A percentile compares a stretch with the other conserved stretches of the same genome.
phyloP scores from a whole-genome alignment of 1,139 yeast species.

The Saccharomyces pastorianus region DNA sequence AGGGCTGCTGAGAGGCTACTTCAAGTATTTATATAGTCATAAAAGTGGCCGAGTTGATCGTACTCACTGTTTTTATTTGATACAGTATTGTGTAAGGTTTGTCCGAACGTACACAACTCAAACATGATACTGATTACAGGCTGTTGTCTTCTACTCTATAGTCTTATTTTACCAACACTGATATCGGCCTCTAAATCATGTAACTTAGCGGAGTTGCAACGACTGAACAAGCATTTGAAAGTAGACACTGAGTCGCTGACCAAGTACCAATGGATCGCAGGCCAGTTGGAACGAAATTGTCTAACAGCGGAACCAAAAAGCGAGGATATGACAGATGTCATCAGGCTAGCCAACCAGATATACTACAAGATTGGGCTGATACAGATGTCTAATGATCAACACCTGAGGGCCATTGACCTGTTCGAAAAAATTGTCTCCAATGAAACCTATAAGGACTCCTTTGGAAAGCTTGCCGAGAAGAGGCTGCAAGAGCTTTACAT shows the following conservation, averaged over 20 bases:
- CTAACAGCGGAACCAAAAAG: not conserved
- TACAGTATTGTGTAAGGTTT: not conserved
- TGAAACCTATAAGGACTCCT: constrained; percentile 12
- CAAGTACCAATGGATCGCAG: not conserved
- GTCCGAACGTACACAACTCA: not conserved
- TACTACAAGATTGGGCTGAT: constrained; percentile 24
- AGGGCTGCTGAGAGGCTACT: not conserved
- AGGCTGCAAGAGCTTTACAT: constrained; percentile 21
- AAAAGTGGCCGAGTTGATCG: not conserved
- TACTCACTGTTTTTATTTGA: not conserved
- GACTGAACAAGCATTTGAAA: not conserved
- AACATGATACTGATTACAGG: not conserved
- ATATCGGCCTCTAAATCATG: not conserved
- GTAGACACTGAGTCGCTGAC: not conserved
- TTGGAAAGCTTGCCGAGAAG: constrained; percentile 16
- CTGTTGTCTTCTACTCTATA: not conserved
- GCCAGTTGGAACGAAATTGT: not conserved
- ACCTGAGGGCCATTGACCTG: constrained; percentile 20
- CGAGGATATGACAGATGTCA: not conserved
- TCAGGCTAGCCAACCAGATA: constrained; percentile 13
- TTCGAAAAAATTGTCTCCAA: constrained; percentile 16
- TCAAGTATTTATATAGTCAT: not conserved
- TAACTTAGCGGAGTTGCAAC: not conserved
- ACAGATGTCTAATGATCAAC: constrained; percentile 23
- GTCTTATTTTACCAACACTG: not conserved